Evolutionary conservation across 441 rosid species (phyloP).

Genomic region (Dalechampia spathulata): DNA sequence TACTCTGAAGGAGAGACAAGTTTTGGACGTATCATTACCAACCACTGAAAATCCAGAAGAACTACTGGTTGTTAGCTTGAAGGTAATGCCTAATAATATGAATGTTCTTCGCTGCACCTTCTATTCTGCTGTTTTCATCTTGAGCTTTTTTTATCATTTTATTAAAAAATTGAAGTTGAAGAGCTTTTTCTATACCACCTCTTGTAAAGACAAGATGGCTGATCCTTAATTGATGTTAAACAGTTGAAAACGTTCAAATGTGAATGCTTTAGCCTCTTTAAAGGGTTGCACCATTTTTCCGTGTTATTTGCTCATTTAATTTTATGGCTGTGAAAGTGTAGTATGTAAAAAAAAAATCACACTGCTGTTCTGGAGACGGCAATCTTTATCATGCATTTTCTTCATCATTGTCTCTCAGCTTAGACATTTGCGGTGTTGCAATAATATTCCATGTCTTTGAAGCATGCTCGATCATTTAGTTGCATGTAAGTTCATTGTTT

Average conservation of each 20-base stretch:
- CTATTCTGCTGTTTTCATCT: conserved; percentile 1
- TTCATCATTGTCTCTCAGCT: background rate
- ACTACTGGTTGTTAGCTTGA: conserved; percentile 80
- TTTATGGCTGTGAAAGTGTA: background rate
- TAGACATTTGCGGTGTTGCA: background rate
- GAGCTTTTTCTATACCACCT: no score
- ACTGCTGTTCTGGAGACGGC: no score
- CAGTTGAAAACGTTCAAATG: background rate
- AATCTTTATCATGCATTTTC: background rate
- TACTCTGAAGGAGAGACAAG: conserved; percentile 45
- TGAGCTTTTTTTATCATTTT: background rate
- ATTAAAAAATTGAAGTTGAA: background rate
- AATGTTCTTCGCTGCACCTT: background rate
- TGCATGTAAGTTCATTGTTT: background rate
- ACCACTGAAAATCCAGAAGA: conserved; percentile 62
- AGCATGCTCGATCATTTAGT: background rate
- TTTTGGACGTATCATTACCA: conserved; percentile 36
- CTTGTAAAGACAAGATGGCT: background rate
- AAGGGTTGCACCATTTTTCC: background rate
- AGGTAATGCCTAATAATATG: conserved; percentile 38
- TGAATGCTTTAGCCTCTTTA: background rate
- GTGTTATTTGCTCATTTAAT: background rate
- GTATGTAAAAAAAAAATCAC: background rate
- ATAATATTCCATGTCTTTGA: background rate
- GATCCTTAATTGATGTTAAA: background rate